These are phyloP conservation scores for Bryoglossum gracile DNA, from an alignment of 495 filamentous ascomycete genomes.

Conservation along the genomic window DNA sequence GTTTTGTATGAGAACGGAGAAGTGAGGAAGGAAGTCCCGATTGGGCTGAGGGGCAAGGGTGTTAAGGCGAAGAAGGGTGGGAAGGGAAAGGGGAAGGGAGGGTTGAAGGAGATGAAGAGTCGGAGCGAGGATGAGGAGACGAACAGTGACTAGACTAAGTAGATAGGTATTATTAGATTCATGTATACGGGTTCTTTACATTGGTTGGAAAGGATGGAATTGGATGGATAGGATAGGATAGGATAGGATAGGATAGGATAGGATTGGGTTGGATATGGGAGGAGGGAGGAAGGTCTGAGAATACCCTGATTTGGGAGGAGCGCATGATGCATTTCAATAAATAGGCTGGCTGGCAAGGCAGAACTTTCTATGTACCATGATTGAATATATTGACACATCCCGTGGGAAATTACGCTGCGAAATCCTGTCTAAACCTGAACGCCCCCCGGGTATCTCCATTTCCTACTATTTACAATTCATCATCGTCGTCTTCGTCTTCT, in stretches of 20 bases:
- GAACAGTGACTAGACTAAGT: slow-evolving; percentile 16
- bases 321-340: too few species aligned
- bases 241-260: too few species aligned
- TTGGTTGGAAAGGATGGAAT: background rate
- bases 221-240: background rate
- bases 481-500: slow-evolving; percentile 24
- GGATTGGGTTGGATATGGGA: too few species aligned
- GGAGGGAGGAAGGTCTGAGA: too few species aligned
- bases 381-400: too few species aligned
- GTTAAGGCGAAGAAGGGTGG: slow-evolving; percentile 35
- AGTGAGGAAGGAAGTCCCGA: slow-evolving; percentile 39
- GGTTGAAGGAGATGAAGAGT: slow-evolving; percentile 27
- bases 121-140: slow-evolving; percentile 21
- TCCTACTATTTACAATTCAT: slow-evolving; percentile 9
- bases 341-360: too few species aligned
- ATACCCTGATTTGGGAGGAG: too few species aligned
- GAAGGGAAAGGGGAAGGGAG: slow-evolving; percentile 27
- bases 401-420: too few species aligned
- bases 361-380: too few species aligned
- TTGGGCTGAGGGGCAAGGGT: slow-evolving; percentile 36
- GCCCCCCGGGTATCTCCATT: slow-evolving; percentile 19
- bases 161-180: background rate
- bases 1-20: slow-evolving; percentile 58
- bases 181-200: background rate
- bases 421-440: too few species aligned